A percentile compares a stretch with the other conserved stretches of the same genome.
These are phyloP conservation scores for Zymoseptoria brevis DNA, from an alignment of 2,329 filamentous ascomycete species.

Conservation along the genomic window DNA sequence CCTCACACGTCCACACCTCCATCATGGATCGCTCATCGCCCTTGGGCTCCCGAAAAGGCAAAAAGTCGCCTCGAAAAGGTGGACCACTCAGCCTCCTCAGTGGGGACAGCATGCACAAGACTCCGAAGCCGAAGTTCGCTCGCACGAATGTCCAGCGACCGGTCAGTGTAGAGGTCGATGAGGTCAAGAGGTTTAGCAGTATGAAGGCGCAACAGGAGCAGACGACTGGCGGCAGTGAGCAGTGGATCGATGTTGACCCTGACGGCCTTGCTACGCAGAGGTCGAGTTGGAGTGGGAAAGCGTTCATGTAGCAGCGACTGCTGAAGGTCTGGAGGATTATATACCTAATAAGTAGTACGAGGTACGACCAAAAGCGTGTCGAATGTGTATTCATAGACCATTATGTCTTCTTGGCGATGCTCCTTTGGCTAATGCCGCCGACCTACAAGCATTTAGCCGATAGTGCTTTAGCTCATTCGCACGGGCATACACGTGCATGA, in stretches of 20 bases:
- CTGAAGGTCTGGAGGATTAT: not conserved
- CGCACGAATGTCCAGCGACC: slow-evolving; percentile 17
- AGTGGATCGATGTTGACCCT: slow-evolving; percentile 11
- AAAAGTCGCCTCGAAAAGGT: slow-evolving; percentile 5
- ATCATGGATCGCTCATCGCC: slow-evolving; percentile 1
- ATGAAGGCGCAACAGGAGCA: slow-evolving; percentile 19
- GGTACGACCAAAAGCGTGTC: not conserved
- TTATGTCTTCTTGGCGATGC: not conserved
- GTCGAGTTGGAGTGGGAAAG: slow-evolving; percentile 18
- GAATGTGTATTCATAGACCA: not conserved
- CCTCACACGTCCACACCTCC: slow-evolving; percentile 10
- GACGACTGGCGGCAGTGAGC: slow-evolving; percentile 16
- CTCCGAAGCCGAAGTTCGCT: slow-evolving; percentile 12
- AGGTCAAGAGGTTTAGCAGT: slow-evolving; percentile 22
- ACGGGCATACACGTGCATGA: not conserved
- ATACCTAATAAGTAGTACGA: not conserved
- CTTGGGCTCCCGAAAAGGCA: slow-evolving; percentile 3
- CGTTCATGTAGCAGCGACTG: slow-evolving; percentile 13
- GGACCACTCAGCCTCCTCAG: slow-evolving; percentile 21
- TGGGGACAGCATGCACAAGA: slow-evolving; percentile 24
- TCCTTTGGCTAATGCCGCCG: not conserved
- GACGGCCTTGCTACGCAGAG: slow-evolving; percentile 14
- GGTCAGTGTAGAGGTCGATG: slow-evolving; percentile 18
- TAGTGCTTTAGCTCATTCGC: not conserved
- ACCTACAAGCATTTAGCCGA: not conserved